Evolutionary conservation across 176 grass and related monocot species (phyloP), one percentile per base, ranked within the genome.

Genomic region (Melocanna baccifera): DNA sequence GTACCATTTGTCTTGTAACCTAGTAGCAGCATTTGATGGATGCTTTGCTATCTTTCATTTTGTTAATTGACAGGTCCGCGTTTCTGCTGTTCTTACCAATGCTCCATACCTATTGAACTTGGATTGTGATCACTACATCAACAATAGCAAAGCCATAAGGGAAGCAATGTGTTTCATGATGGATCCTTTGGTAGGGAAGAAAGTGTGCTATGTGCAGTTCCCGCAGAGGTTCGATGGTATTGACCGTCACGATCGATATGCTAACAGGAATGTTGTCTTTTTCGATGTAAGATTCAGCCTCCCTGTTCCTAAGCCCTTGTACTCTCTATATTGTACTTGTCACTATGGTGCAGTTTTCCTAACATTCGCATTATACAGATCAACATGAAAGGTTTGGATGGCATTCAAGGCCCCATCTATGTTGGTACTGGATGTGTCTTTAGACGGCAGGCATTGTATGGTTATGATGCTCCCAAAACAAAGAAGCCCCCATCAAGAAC

Each of bases 91-190:
- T 72, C 83, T 91, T 74, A 71, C 94, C 62, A 97, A 97, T 92
- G 92, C 94, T 41, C 83, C 94, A 26, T 97, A 90, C 83, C 43
- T 97, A 39, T 83, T 97, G 88, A 97, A 97, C 88, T 90, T 97
- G 85, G 94, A 97, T 45, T 97, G 94, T 91, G 94, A 97, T 81
- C 94, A 97, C 62, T 97, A 97, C 83, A 79, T 97, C 66, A 97
- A 97, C 88, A 97, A 97, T 28, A 91, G 94, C 86, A 97, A 88
- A 81, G 94, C 94, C 69, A 67, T 94, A 62, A 90, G 88, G 84
- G 94, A 97, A 76, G 87, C 90, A 84, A 97, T 97, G 94, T 97
- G 94, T 75, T 97, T 97, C 80, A 97, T 97, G 94, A 97, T 97
- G 94, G 94, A 97, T 80, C 94, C 94, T 78, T 84, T 94, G 75